These are phyloP conservation scores for Exobasidium rhododendri DNA, from an alignment of 1,284 basidiomycete genomes.

Conservation along the genomic window DNA sequence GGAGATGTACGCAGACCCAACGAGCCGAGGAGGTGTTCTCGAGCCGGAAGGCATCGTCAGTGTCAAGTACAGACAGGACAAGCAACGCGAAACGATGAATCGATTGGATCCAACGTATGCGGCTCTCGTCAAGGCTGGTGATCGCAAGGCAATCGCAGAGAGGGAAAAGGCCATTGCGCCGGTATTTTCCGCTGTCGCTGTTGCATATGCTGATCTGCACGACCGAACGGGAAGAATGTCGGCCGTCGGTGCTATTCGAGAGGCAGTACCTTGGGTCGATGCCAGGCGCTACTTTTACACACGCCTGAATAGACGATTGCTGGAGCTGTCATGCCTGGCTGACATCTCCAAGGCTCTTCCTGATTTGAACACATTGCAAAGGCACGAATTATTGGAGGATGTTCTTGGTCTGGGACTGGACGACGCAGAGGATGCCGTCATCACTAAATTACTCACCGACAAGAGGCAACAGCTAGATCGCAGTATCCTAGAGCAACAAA, in stretches of 20 bases:
- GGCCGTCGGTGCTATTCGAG: constrained; percentile 82
- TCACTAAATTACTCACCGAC: constrained; percentile 7
- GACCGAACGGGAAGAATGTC: constrained; percentile 95
- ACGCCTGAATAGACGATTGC: constrained; percentile 69
- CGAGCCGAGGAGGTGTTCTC: constrained; percentile 86
- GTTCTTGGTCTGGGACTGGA: constrained; percentile 14
- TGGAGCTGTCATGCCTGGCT: constrained; percentile 46
- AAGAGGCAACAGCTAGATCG: background rate
- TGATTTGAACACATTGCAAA: background rate
- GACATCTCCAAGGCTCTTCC: constrained; percentile 3
- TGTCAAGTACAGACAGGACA: constrained; percentile 63
- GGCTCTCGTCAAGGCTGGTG: background rate
- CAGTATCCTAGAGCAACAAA: background rate
- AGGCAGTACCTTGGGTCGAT: constrained; percentile 67
- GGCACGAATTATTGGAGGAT: constrained; percentile 7
- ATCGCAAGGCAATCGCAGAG: constrained; percentile 64
- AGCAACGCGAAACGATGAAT: constrained; percentile 91
- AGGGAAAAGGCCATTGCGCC: constrained; percentile 82
- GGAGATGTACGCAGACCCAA: constrained; percentile 84
- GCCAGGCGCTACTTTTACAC: constrained; percentile 89
- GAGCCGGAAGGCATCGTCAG: constrained; percentile 91
- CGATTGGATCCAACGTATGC: constrained; percentile 84
- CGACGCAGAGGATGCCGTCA: constrained; percentile 11
- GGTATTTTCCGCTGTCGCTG: constrained; percentile 87
- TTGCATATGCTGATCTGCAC: constrained; percentile 94